Evolutionary conservation across 148 eudicot species (phyloP).

Genomic region (Polygonum maritimum): DNA sequence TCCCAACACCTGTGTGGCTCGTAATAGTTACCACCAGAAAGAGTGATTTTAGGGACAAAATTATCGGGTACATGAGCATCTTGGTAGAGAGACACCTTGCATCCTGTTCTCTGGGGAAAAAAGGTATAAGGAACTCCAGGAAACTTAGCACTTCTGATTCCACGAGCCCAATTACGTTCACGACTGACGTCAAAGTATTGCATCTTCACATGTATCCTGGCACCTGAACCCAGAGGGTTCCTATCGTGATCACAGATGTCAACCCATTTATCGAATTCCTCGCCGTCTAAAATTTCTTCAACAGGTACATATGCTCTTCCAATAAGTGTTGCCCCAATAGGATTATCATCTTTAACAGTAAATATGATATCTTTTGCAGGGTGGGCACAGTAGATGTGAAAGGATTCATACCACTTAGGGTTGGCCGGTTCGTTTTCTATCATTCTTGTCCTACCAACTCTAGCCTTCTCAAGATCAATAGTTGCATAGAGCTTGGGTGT

Average conservation of each 20-base stretch:
- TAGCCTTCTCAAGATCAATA: conserved; percentile 62
- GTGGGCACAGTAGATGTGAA: conserved; percentile 70
- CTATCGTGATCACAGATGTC: conserved; percentile 50
- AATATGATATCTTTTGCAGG: conserved; percentile 46
- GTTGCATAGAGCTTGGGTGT: conserved; percentile 65
- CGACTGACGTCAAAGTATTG: conserved; percentile 47
- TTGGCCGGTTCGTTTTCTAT: conserved; percentile 49
- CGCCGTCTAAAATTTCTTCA: conserved; percentile 39
- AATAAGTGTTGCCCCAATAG: conserved; percentile 68
- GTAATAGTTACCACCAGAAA: conserved; percentile 51
- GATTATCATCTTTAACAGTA: conserved; percentile 65
- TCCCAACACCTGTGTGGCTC: conserved; percentile 87
- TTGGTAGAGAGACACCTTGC: conserved; percentile 60
- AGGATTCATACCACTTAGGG: conserved; percentile 74
- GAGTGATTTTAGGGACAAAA: conserved; percentile 62
- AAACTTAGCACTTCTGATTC: conserved; percentile 43
- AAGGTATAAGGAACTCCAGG: conserved; percentile 81
- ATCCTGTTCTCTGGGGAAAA: conserved; percentile 54
- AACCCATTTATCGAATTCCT: conserved; percentile 60
- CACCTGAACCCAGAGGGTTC: conserved; percentile 46
- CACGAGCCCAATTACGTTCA: conserved; percentile 50
- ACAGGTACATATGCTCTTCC: conserved; percentile 74
- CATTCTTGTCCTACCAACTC: conserved; percentile 67
- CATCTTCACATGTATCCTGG: conserved; percentile 59
- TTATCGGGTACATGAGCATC: conserved; percentile 72